phyloP scores from a whole-genome alignment of 2,329 filamentous ascomycete species.

The Sphaceloma murrayae region DNA sequence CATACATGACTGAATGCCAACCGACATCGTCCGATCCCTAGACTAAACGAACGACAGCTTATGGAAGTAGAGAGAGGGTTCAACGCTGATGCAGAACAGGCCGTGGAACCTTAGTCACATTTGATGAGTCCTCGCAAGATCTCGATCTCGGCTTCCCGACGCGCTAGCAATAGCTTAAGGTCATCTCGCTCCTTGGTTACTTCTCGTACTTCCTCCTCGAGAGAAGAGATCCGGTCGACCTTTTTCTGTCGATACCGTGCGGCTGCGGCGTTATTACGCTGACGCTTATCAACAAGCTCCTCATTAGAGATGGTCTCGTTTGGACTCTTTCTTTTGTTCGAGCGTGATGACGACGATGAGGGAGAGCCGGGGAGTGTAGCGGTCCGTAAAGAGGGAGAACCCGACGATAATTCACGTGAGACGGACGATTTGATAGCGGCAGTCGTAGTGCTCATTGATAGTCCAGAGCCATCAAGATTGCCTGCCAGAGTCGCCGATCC shows the following conservation, averaged over 20 bases:
- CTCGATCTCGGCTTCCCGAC: conserved; percentile 54
- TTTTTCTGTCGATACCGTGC: conserved; percentile 59
- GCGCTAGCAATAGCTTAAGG: conserved; percentile 49
- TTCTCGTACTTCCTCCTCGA: conserved; percentile 49
- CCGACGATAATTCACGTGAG: not conserved
- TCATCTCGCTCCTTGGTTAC: conserved; percentile 52
- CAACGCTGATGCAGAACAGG: not conserved
- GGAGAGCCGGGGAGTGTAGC: conserved; percentile 1
- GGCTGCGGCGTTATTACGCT: conserved; percentile 56
- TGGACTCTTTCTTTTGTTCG: not conserved
- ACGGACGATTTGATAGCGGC: not conserved
- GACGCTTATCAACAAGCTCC: conserved; percentile 40
- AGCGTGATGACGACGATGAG: not conserved
- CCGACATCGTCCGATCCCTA: conserved; percentile 11
- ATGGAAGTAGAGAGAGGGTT: not conserved
- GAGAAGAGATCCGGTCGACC: conserved; percentile 52
- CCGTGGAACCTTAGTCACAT: not conserved
- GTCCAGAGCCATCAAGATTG: too few relatives aligned
- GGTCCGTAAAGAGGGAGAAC: not conserved
- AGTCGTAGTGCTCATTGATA: not conserved
- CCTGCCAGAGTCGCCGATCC: too few relatives aligned
- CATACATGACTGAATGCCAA: conserved; percentile 2
- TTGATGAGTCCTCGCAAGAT: conserved; percentile 32
- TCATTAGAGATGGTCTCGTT: not conserved
- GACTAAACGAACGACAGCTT: too few relatives aligned